Base-by-base conservation (phyloP, 805 yeast genomes). In the Candida tallmaniae region DNA sequence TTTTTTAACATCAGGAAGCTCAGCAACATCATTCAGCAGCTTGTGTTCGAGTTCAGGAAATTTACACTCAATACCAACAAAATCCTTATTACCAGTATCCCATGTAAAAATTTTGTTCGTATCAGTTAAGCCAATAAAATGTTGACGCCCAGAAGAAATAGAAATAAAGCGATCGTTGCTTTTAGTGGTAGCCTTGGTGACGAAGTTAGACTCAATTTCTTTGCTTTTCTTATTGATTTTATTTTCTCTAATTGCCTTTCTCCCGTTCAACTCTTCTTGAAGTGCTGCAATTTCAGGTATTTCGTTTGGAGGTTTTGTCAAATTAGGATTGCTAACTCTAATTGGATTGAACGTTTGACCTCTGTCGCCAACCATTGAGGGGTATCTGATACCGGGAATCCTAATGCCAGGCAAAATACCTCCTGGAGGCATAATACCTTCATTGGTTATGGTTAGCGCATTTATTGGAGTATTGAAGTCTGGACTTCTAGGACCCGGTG, bases 111-210 rank as follows among this genome's bases (percentile, higher is more conserved):
- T 39, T 4, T 59, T 48, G 16, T 73, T 68, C 1, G 55, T 30
- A 9, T 64, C 56, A 42, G 78, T 83, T 29, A 81, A 52, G 0
- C 80, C 88, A 10, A 81, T 54, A 34, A 80, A 69, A 52, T 80
- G 87, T 19, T 71, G 60, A 42, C 90, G 56, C 0, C 90, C 90
- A 27, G 83, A 71, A 13, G 77, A 65, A 2, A 81, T 64, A 6
- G 74, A 64, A 2, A 68, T 48, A 31, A 80, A 63, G 31, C 58
- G 60, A 15, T 36, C 31, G 4, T 40, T 39, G 4, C 46, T 36
- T 2, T 54, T 63, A 12, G 45, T 23, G 4, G 41, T 32, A 34
- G 51, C 41, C 38, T 39, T 47, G 8, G 60, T 48, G 5, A 62
- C 38, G 27, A 57, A 60, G 23, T 45, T 50, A 2, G 54, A 40